Percentiles rank a stretch among this genome's conserved stretches.
These are phyloP conservation scores for Cucumis hystrix DNA, from an alignment of 306 rosid species.

Conservation along the genomic window DNA sequence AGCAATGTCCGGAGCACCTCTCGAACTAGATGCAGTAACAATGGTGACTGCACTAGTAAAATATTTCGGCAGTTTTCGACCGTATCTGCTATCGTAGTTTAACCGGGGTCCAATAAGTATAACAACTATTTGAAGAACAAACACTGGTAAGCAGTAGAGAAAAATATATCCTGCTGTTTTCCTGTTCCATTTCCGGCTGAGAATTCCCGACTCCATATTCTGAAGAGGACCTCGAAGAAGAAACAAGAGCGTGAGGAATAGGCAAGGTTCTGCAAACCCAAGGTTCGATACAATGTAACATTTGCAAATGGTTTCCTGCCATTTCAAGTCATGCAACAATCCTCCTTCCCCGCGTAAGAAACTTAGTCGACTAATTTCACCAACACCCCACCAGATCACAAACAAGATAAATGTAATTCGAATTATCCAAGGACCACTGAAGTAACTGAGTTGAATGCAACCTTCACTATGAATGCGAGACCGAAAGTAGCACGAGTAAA, in stretches of 20 bases:
- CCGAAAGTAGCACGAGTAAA: conserved; percentile 81
- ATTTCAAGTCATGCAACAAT: conserved; percentile 36
- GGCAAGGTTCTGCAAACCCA: conserved; percentile 99
- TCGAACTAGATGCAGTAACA: conserved; percentile 16
- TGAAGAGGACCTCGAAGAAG: conserved; percentile 90
- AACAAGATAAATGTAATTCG: conserved; percentile 63
- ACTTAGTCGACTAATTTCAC: conserved; percentile 69
- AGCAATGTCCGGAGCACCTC: conserved; percentile 28
- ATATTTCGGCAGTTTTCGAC: conserved; percentile 38
- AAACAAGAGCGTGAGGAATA: conserved; percentile 81
- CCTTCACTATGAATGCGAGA: conserved; percentile 52
- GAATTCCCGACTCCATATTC: conserved; percentile 61
- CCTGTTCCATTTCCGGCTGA: conserved; percentile 64
- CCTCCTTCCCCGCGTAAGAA: conserved; percentile 40
- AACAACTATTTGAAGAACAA: conserved; percentile 70
- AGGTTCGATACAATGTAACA: conserved; percentile 82
- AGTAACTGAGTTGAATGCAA: conserved; percentile 61
- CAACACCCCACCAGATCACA: conserved; percentile 91
- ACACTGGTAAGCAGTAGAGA: conserved; percentile 71
- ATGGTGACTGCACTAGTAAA: conserved; percentile 38
- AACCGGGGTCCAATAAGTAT: conserved; percentile 56
- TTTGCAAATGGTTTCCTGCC: conserved; percentile 88
- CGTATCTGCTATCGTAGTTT: conserved; percentile 23
- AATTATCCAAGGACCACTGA: conserved; percentile 96
- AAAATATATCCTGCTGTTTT: conserved; percentile 63